A percentile compares a stretch with the other conserved stretches of the same genome.
These are phyloP conservation scores for Syncephalis plumigaleata DNA, from an alignment of 371 early-diverging fungal species.

Conservation along the genomic window DNA sequence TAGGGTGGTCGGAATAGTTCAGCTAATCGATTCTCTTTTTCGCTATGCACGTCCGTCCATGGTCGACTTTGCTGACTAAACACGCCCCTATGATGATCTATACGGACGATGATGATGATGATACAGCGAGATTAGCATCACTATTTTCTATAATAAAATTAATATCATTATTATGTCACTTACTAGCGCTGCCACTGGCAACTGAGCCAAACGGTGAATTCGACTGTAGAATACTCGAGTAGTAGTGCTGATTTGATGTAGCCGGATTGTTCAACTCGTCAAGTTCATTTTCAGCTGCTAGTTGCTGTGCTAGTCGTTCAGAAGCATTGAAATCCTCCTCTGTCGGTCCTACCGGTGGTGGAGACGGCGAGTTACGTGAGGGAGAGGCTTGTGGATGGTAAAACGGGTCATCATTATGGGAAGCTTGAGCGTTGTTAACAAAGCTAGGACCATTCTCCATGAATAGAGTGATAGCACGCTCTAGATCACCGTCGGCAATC, in stretches of 20 bases:
- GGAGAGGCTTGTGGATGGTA: neutral
- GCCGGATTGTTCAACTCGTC: neutral
- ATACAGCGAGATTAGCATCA: too few relatives aligned
- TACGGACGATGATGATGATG: too few relatives aligned
- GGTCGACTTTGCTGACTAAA: neutral
- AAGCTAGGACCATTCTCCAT: constrained; percentile 3
- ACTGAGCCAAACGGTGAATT: too few relatives aligned
- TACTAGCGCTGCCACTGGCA: too few relatives aligned
- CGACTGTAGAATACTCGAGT: too few relatives aligned
- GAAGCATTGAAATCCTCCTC: too few relatives aligned
- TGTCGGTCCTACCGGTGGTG: neutral
- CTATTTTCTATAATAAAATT: too few relatives aligned
- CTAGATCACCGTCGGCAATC: constrained; percentile 4
- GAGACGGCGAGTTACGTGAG: neutral
- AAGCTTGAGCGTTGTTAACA: neutral
- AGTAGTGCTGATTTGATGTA: too few relatives aligned
- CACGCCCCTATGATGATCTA: neutral
- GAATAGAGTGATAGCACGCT: constrained; percentile 5
- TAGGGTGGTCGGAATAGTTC: constrained; percentile 69
- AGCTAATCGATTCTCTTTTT: constrained; percentile 31
- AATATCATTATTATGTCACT: too few relatives aligned
- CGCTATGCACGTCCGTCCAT: constrained; percentile 5
- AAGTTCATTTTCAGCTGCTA: neutral
- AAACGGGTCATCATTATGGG: neutral
- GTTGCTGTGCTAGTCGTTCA: neutral